Conservation (phyloP, 1,284 basidiomycete species). For the Leccinum subrobustum region DNA sequence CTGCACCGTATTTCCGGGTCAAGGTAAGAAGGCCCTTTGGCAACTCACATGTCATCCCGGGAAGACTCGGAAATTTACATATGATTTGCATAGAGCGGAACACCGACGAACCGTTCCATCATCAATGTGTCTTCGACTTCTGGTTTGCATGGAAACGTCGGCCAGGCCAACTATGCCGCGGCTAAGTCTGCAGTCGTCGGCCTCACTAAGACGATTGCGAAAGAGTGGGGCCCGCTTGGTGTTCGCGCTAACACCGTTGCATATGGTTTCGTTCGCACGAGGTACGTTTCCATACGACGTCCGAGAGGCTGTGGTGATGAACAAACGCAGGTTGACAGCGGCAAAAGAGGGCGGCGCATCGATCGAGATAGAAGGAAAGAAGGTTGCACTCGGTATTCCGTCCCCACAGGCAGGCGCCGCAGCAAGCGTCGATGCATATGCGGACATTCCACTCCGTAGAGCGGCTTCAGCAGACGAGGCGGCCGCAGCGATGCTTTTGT, state of each 20-base stretch:
- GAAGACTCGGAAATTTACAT: background rate
- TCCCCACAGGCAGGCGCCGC: slow-evolving; percentile 40
- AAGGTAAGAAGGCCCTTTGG: slow-evolving; percentile 49
- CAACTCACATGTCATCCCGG: background rate
- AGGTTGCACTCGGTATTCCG: slow-evolving; percentile 80
- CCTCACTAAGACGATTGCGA: slow-evolving; percentile 81
- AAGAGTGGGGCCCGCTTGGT: slow-evolving; percentile 84
- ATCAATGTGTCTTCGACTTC: slow-evolving; percentile 77
- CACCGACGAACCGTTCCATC: slow-evolving; percentile 71
- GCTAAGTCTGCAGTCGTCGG: slow-evolving; percentile 78
- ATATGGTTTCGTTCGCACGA: slow-evolving; percentile 73
- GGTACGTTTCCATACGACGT: slow-evolving; percentile 39
- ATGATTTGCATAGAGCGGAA: slow-evolving; percentile 34
- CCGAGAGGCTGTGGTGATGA: slow-evolving; percentile 5
- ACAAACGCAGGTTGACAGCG: slow-evolving; percentile 51
- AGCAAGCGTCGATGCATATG: slow-evolving; percentile 39
- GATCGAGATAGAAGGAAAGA: slow-evolving; percentile 82
- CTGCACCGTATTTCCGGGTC: slow-evolving; percentile 81
- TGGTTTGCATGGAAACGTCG: slow-evolving; percentile 81
- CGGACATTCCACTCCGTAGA: slow-evolving; percentile 71
- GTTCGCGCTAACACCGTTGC: slow-evolving; percentile 83
- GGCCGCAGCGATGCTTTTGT: slow-evolving; percentile 72
- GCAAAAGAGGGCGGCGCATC: slow-evolving; percentile 75
- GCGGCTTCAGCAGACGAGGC: slow-evolving; percentile 79
- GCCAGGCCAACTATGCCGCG: slow-evolving; percentile 82